Evolutionary conservation across 2,329 filamentous ascomycete species (phyloP), one percentile per base, ranked within the genome.

Genomic region (Sporothrix protearum): DNA sequence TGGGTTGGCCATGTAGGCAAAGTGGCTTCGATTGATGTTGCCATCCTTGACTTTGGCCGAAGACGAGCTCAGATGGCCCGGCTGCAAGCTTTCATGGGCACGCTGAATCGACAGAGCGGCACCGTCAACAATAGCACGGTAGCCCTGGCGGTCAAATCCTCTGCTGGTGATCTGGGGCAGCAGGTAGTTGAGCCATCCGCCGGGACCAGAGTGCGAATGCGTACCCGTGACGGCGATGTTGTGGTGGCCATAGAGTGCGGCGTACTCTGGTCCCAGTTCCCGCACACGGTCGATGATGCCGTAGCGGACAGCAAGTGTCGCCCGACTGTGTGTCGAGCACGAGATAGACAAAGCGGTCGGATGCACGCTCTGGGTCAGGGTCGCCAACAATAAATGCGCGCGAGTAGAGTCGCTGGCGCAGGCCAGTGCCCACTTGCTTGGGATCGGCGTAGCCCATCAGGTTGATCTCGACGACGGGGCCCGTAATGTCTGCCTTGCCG

Each of bases 211-310:
- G 81, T 97, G 94, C 1, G 92, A 95, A 79, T 97, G 94, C 0
- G 94, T 97, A 45, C 93, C 94, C 1, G 92, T 96, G 22, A 97
- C 86, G n/a, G 94, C 94, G 22, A 97, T 82, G 76, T 96, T 97
- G 75, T 91, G 86, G 76, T 91, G 88, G 63, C 87, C 88, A 79
- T 97, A 96, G 70, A 92, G 63, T 0, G 63, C 82, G 19, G 88
- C 83, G 78, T 94, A 97, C 4, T 91, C 89, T 6, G 84, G 81
- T 0, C 93, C 94, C 25, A 96, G 81, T 0, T 82, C 83, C 49
- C 85, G 84, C 14, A 97, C 82, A 0, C 88, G 91, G 69, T 93
- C 85, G 14, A 97, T 82, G 72, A 97, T 92, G 33, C 93, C 94
- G 80, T 95, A 89, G 53, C 94, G 88, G 53, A 97, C 86, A 0